These are phyloP conservation scores for Capsicum pubescens DNA, from an alignment of 257 asterid species.

Conservation along the genomic window DNA sequence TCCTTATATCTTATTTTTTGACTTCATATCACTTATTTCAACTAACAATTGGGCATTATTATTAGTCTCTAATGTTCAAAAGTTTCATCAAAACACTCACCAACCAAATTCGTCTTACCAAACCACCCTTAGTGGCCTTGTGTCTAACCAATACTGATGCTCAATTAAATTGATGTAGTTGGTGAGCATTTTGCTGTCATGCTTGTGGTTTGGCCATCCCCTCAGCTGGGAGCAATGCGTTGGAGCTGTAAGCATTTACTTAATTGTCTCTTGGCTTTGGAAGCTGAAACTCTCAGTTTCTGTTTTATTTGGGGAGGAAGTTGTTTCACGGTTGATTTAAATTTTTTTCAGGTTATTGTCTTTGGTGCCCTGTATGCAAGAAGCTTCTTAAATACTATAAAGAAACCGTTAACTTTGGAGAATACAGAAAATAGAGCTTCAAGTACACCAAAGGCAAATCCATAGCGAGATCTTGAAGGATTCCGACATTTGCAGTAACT, in stretches of 20 bases:
- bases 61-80: background rate
- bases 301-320: conserved; percentile 17
- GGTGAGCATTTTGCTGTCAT: conserved; percentile 88
- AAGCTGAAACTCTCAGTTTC: conserved; percentile 3
- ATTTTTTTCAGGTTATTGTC: conserved; percentile 72
- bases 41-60: background rate
- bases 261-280: conserved; percentile 18
- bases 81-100: background rate
- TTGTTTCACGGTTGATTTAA: background rate
- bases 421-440: conserved; percentile 50
- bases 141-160: conserved; percentile 12
- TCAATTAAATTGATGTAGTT: conserved; percentile 49
- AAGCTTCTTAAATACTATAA: conserved; percentile 61
- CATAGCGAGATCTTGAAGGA: background rate
- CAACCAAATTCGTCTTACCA: background rate
- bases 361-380: conserved; percentile 81
- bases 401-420: conserved; percentile 47
- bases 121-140: background rate
- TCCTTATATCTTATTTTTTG: background rate
- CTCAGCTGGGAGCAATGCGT: conserved; percentile 83
- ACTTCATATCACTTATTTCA: background rate
- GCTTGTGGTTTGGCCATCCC: conserved; percentile 93
- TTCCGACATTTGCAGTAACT: background rate
- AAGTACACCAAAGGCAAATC: conserved; percentile 53
- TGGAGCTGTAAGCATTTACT: conserved; percentile 76